Base-by-base conservation (phyloP, 2,329 filamentous ascomycete species). In the Xylaria multiplex region DNA sequence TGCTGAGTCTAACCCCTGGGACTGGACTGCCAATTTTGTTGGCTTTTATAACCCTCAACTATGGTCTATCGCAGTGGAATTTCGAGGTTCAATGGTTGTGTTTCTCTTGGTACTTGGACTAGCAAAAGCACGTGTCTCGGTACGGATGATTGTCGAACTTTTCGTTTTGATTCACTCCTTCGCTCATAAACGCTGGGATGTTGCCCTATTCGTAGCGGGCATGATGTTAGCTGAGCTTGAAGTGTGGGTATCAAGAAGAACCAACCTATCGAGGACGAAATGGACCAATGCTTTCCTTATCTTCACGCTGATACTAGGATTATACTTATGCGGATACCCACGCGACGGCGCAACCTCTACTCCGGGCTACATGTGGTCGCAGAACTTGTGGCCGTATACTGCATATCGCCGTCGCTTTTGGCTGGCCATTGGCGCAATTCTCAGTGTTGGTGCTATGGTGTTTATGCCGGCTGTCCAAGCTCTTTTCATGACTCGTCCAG, bases 41-140 rank as follows among this genome's bases (percentile, higher is more conserved):
- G 73, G 74, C 19, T 77, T 75, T 59, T 78, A 78, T 61, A 77
- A 77, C 35, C 72, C 73, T 1, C 76, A 78, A 50, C 64, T 78
- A 24, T 78, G 77, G 76, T 78, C 77, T 9, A 77, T 78, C 32
- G 73, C 76, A 6, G 75, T 77, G 11, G 77, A 78, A 58, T 78
- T 77, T 56, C 72, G 76, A 11, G 75, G 76, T 19, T 78, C 76
- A 14, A 77, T 78, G 71, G 70, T 77, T 24, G 69, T 77, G 13
- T 78, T 78, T 64, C 66, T 78, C 13, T 60, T 77, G 22, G 54
- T 77, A 7, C 61, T 77, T 8, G 76, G 71, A 0, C 63, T 78
- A 16, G 74, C 75, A 6, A 73, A 70, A 58, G 73, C 71, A 6
- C 71, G 73, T 24, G 63, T 74, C 6, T 48, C 66, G 1, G 62